Base-by-base conservation (phyloP, 1,284 basidiomycete genomes). In the Ganoderma multipileum region DNA sequence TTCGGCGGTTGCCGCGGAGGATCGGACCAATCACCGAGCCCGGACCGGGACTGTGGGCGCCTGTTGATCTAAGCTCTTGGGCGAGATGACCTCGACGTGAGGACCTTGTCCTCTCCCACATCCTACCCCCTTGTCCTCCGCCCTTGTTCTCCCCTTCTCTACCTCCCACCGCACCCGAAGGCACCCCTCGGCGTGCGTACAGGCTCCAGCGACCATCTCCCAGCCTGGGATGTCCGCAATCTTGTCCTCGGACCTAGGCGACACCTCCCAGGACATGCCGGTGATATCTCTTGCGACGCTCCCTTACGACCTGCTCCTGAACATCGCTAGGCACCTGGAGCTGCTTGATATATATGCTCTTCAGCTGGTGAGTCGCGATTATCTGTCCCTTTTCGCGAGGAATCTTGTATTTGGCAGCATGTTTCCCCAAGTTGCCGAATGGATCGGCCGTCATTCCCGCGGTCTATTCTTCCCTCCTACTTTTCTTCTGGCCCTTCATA, bases 231-330 rank as follows among this genome's bases (percentile, higher is more conserved):
- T 73, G 72, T 70, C 68, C 65, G 33, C 68, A 33, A 54, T 63
- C 44, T 30, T 28, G 62, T 65, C 62, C 68, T 41, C 26, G 38
- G 69, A 71, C 36, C 62, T 63, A 33, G 65, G 54, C 70, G 71
- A 70, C 64, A 65, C 70, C 63, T 67, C 70, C 44, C 68, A 67
- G 68, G 73, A 76, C 58, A 74, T 71, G 65, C 58, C n/a, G 23
- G 58, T 60, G 38, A 72, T 73, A 61, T 73, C 76, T 23, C 81
- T 91, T 61, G 81, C 82, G 66, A 82, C 80, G 4, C 81, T 91
- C 23, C 90, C 90, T 0, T 91, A 91, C 78, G 90, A 91, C 81
- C 80, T 91, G n/a, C 77, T 91, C 57, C 83, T 91, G 64, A 88
- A 89, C 78, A 85, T 92, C 75, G 85, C 88, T 2, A 83, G 83